Evolutionary conservation across 371 early-diverging fungal genomes (phyloP), one percentile per base, ranked within the genome.

Genomic region (Mucor irregularis): DNA sequence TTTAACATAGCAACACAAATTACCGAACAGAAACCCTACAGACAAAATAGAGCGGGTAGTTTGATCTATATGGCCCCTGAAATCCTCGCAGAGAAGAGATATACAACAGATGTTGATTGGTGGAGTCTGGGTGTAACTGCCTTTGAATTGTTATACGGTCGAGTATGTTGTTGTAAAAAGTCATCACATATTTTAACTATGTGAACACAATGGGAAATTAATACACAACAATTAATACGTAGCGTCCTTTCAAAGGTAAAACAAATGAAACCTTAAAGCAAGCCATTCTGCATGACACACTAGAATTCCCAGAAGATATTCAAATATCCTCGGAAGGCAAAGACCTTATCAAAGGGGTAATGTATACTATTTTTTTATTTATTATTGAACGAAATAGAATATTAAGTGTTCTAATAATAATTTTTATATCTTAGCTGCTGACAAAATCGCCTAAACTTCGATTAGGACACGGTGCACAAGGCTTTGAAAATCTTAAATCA

Each of bases 121-220:
- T 97, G 96, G 97, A 82, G 87, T 56, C 61, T 94, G 14, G 96
- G 94, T 2, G 85, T 95, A 24, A 69, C 89, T 22, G 73, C 90
- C 42, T 96, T 86, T 71, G 94, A 96, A 72, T 53, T 90, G 14
- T 56, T 89, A 14, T 89, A 85, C 63, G 91, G 90, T 35, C 86
- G 82, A 76, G 86, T 87, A 74, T n/a, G n/a, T n/a, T n/a, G n/a
- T n/a, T n/a, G n/a, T n/a, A n/a, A n/a, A n/a, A n/a, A n/a, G n/a
- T 22, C 35, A 30, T 19, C 7, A 10, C 16, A 46, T 55, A 21
- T 9, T 19, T 29, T 26, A n/a, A n/a, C 10, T 16, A n/a, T 21
- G 26, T 31, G 33, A 30, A 21, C 10, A 5, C 40, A n/a, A 38
- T 17, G 14, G 34, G 46, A 43, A 39, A 38, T 2, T 13, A 31